Base-by-base conservation (phyloP, 768 basidiomycete species). In the Collybia nuda region DNA sequence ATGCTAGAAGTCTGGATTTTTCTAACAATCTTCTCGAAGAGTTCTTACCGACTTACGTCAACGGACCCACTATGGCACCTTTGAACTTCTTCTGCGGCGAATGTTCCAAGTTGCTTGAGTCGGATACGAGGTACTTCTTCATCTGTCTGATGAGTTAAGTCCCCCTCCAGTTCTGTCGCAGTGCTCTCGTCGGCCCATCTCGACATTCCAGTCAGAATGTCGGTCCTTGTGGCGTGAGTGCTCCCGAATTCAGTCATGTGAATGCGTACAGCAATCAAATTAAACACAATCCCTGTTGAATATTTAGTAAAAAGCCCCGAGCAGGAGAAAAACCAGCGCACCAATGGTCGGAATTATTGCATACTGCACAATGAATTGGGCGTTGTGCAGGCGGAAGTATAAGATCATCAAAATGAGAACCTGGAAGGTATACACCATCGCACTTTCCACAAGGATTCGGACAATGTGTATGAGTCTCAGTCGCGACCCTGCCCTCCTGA, bases 361-460 rank as follows among this genome's bases (percentile, higher is more conserved):
- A 17, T 48, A 51, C 28, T 63, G 64, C 23, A 68, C 51, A 11
- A 68, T 57, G 37, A 58, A 56, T 39, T 65, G 64, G 8, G 62
- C 62, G 23, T 60, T 59, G 44, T 60, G 55, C 18, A 55, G 44
- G 26, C 59, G 29, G 12, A 62, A 59, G 40, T 62, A 63, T 1
- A 69, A 52, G 18, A 67, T 57, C 24, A 67, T 61, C 9, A 67
- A 53, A 29, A 66, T 36, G 26, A 67, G 51, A 11, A 65, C 47
- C 37, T 66, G 53, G 7, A 66, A 29, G 5, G 66, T 66, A 48
- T 67, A 69, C 17, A 67, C 52, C 50, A 61, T 57, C 1, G 67
- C 67, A 43, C 67, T 69, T 45, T 69, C 67, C 32, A 69, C 48
- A 7, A 69, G 52, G 29, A 69, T 65, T n/a, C 63, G 58, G 37